Evolutionary conservation across 441 rosid species (phyloP), one percentile per base, ranked within the genome.

Genomic region (Aleurites moluccanus): DNA sequence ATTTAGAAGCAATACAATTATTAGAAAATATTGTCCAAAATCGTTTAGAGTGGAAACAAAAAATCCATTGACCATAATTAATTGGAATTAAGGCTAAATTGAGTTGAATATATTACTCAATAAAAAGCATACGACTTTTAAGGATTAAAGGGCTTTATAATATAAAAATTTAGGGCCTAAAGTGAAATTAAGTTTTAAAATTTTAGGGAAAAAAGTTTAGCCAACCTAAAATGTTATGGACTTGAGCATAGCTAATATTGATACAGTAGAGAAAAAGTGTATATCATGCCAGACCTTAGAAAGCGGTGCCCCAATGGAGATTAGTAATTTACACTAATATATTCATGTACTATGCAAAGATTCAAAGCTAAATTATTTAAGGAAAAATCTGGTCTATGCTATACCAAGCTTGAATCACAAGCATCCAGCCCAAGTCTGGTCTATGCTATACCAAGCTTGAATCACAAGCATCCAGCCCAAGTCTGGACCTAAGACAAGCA

Each of bases 401-500:
- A n/a, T n/a, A n/a, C n/a, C n/a, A n/a, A n/a, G n/a, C n/a, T n/a
- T n/a, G n/a, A n/a, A n/a, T n/a, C n/a, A n/a, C n/a, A n/a, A n/a
- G n/a, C n/a, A n/a, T n/a, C n/a, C n/a, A n/a, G n/a, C n/a, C n/a
- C n/a, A n/a, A n/a, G n/a, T n/a, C n/a, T n/a, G n/a, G n/a, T n/a
- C n/a, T n/a, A n/a, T n/a, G 53, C 44, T 60, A 21, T 14, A 63
- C 30, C 21, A 10, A 4, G 10, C 47, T 64, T 53, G 16, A 74
- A 56, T 45, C 23, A 67, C 35, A 72, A 18, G 67, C 53, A 42
- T 45, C 40, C 28, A 57, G 30, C 49, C 8, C 64, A 40, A n/a
- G 21, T 40, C 59, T 49, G 61, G 40, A 75, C 8, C 74, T 70
- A 45, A 53, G 15, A 59, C 16, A 66, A 27, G 27, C 59, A 45